phyloP scores from a whole-genome alignment of 2,329 filamentous ascomycete species.

The Phaeosphaeriaceae sp. region DNA sequence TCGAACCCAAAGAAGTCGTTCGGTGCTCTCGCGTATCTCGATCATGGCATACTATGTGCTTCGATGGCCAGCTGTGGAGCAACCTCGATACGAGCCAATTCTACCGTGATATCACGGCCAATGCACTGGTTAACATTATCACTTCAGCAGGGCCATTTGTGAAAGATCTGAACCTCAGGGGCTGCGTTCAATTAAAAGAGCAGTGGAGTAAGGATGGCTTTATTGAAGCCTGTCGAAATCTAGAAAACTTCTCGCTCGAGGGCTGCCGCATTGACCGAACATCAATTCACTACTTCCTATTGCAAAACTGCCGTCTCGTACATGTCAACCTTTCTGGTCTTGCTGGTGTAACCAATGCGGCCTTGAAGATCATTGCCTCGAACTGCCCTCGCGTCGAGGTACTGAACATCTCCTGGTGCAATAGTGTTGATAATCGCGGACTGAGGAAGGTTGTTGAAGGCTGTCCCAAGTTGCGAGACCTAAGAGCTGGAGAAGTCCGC shows the following conservation, averaged over 20 bases:
- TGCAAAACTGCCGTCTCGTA: slow-evolving; percentile 78
- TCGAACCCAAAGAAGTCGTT: slow-evolving; percentile 82
- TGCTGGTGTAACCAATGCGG: slow-evolving; percentile 77
- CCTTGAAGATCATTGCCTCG: slow-evolving; percentile 83
- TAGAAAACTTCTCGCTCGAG: slow-evolving; percentile 86
- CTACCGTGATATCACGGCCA: slow-evolving; percentile 84
- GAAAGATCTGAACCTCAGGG: slow-evolving; percentile 85
- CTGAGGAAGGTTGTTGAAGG: slow-evolving; percentile 73
- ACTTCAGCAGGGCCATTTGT: slow-evolving; percentile 86
- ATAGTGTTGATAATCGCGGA: slow-evolving; percentile 79
- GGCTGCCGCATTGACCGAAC: slow-evolving; percentile 85
- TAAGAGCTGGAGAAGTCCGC: slow-evolving; percentile 80
- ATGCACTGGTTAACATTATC: slow-evolving; percentile 84
- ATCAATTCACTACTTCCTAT: slow-evolving; percentile 77
- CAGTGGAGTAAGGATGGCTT: slow-evolving; percentile 78
- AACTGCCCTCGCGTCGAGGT: slow-evolving; percentile 82
- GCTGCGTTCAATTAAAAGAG: slow-evolving; percentile 87
- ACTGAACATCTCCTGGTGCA: slow-evolving; percentile 93
- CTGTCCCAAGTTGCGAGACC: slow-evolving; percentile 76
- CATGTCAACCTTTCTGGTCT: slow-evolving; percentile 87
- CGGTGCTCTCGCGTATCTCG: slow-evolving; percentile 78
- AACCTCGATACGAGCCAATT: slow-evolving; percentile 82
- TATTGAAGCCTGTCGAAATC: slow-evolving; percentile 82
- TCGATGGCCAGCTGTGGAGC: slow-evolving; percentile 93
- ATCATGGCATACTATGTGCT: slow-evolving; percentile 81